These are phyloP conservation scores for Lactarius trivialis DNA, from an alignment of 768 basidiomycete species.

Conservation along the genomic window DNA sequence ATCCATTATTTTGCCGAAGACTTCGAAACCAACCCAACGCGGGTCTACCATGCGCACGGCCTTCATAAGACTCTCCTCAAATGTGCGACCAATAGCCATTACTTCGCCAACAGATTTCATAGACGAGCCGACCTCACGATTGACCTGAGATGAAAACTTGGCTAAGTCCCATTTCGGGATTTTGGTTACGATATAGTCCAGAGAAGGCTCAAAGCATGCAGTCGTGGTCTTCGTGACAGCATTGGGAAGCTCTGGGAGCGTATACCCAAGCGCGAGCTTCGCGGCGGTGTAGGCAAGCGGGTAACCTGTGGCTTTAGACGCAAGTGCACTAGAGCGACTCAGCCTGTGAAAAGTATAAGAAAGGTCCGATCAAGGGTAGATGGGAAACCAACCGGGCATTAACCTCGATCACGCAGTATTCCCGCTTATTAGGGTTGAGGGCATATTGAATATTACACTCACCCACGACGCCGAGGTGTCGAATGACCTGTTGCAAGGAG, in stretches of 20 bases:
- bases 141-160: slow-evolving; percentile 91
- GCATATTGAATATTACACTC: slow-evolving; percentile 99
- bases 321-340: slow-evolving; percentile 89
- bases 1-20: slow-evolving; percentile 63
- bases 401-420: slow-evolving; percentile 98
- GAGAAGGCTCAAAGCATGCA: slow-evolving; percentile 96
- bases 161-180: slow-evolving; percentile 99
- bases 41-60: slow-evolving; percentile 98
- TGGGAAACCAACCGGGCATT: slow-evolving; percentile 65
- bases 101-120: slow-evolving; percentile 99
- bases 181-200: slow-evolving; percentile 99
- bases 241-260: slow-evolving; percentile 95
- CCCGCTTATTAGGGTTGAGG: slow-evolving; percentile 83
- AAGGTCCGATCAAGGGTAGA: neutral
- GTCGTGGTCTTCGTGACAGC: slow-evolving; percentile 99
- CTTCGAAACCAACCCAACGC: slow-evolving; percentile 93
- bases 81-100: slow-evolving; percentile 99
- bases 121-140: slow-evolving; percentile 90
- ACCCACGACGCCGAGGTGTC: slow-evolving; percentile 87
- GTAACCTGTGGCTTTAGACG: slow-evolving; percentile 98
- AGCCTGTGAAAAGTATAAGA: slow-evolving; percentile 26
- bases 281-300: slow-evolving; percentile 99
- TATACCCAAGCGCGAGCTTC: slow-evolving; percentile 96
- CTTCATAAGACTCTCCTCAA: slow-evolving; percentile 97
- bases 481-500: slow-evolving; percentile 34